These are phyloP conservation scores for Garcia nutans DNA, from an alignment of 345 rosid species.

Conservation along the genomic window DNA sequence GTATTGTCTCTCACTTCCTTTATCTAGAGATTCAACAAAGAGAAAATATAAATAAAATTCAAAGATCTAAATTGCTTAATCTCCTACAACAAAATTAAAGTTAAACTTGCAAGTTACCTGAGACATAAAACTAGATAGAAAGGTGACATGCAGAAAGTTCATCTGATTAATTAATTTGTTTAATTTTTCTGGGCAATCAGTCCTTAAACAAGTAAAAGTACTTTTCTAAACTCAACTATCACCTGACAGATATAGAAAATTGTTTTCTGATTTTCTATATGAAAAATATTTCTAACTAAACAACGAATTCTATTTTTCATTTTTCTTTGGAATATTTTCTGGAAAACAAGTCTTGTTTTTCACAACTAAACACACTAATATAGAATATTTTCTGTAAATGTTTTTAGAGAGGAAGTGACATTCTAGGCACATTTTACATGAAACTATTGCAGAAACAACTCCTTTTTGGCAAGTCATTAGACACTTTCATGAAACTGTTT, in stretches of 20 bases:
- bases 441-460: neutral
- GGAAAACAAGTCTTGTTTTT: too few species aligned
- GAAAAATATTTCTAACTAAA: too few species aligned
- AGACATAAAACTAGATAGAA: neutral
- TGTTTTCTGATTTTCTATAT: too few species aligned
- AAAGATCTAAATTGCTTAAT: neutral
- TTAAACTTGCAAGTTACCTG: neutral
- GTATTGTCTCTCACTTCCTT: conserved; percentile 31
- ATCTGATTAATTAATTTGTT: neutral
- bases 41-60: neutral
- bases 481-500: neutral
- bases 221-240: too few species aligned
- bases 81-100: neutral
- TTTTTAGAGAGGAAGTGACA: neutral
- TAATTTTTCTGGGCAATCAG: neutral
- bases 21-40: neutral
- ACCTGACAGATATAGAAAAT: too few species aligned
- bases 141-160: neutral
- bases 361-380: too few species aligned
- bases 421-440: neutral
- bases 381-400: too few species aligned
- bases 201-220: too few species aligned
- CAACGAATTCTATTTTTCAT: too few species aligned
- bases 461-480: neutral
- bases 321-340: too few species aligned